These are phyloP conservation scores for Populus pruinosa DNA, from an alignment of 345 rosid genomes.

Conservation along the genomic window DNA sequence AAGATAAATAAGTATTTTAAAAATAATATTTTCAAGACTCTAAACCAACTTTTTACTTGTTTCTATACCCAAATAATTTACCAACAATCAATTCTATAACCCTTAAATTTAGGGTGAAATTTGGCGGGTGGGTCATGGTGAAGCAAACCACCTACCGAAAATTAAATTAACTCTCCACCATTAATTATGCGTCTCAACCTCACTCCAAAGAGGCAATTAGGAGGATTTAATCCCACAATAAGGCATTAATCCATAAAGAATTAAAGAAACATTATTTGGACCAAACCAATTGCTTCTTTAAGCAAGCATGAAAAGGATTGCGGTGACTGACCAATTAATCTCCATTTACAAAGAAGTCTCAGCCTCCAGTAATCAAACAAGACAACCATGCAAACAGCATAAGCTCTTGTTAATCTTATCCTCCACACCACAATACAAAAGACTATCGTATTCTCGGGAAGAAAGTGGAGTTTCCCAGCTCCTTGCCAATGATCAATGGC, in stretches of 20 bases:
- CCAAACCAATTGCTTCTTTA: neutral
- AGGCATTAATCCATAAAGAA: neutral
- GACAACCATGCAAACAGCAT: neutral
- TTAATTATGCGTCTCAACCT: neutral
- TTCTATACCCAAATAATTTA: too few species aligned
- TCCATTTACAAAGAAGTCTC: too few species aligned
- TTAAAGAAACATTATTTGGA: neutral
- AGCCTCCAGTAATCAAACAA: too few species aligned
- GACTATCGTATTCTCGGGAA: neutral
- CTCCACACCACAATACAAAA: neutral
- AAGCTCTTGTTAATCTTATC: neutral
- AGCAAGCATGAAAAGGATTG: neutral
- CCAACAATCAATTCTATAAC: too few species aligned
- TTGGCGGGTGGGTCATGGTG: neutral
- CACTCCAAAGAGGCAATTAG: neutral
- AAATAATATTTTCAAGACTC: too few species aligned
- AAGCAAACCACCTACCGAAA: neutral
- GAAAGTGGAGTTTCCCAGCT: neutral
- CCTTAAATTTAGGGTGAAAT: neutral
- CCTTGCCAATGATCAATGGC: neutral
- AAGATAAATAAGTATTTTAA: too few species aligned
- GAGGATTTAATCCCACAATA: neutral
- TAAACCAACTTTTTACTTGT: too few species aligned
- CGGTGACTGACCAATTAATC: neutral
- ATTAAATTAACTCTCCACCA: neutral